Percentiles rank a stretch among this genome's conserved stretches.
phyloP scores from a whole-genome alignment of 306 rosid species.

The Carpinus fangiana region DNA sequence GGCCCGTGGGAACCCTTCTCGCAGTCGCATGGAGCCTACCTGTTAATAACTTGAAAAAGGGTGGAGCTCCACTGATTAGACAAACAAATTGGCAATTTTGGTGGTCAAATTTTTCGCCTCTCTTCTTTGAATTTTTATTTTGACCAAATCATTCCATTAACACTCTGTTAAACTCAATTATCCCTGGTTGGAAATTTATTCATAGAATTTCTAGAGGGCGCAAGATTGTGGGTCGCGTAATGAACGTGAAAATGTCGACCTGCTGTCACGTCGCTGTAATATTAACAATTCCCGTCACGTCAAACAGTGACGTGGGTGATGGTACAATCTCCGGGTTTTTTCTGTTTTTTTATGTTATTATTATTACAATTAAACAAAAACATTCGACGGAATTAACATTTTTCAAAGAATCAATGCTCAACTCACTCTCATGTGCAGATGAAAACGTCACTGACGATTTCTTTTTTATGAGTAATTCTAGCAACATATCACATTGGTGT shows the following conservation, averaged over 20 bases:
- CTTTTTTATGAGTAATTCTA: neutral
- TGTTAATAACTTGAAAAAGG: neutral
- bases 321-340: neutral
- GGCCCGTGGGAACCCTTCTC: neutral
- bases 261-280: conserved; percentile 24
- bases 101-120: neutral
- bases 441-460: neutral
- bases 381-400: neutral
- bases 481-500: no score
- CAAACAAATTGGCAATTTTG: neutral
- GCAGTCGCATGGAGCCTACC: neutral
- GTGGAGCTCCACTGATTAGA: neutral
- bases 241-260: conserved; percentile 24
- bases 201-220: conserved; percentile 1
- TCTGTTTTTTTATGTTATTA: neutral
- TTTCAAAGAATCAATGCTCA: neutral
- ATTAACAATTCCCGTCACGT: conserved; percentile 22
- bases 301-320: conserved; percentile 4
- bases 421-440: neutral
- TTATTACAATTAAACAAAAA: neutral
- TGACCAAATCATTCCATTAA: conserved; percentile 22
- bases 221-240: conserved; percentile 28
- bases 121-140: neutral
- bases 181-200: neutral
- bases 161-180: neutral